phyloP scores from a whole-genome alignment of 495 filamentous ascomycete species.

The Neurospora hispaniola region DNA sequence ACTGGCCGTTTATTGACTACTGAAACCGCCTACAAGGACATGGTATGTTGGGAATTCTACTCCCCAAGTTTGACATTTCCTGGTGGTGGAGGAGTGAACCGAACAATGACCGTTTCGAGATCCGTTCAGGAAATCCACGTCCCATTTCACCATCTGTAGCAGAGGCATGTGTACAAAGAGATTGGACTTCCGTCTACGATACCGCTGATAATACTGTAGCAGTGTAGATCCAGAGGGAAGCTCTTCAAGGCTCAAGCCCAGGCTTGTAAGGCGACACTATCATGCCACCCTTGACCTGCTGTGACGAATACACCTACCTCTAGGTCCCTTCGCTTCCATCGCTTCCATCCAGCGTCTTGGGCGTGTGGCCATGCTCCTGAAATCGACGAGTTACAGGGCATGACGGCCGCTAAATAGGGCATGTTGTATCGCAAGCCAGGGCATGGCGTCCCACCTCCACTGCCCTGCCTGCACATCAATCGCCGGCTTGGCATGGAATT shows the following conservation, averaged over 20 bases:
- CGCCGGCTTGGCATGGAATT: neutral
- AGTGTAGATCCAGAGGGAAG: neutral
- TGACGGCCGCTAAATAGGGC: neutral
- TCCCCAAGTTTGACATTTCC: neutral
- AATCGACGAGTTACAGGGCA: neutral
- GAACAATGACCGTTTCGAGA: neutral
- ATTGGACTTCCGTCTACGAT: neutral
- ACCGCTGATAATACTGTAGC: neutral
- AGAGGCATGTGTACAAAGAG: neutral
- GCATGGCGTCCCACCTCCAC: neutral
- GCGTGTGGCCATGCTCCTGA: neutral
- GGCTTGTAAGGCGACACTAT: neutral
- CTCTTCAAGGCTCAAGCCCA: neutral
- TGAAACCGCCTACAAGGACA: neutral
- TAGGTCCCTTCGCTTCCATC: neutral
- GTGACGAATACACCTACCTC: neutral
- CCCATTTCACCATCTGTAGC: neutral
- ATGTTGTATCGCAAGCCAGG: neutral
- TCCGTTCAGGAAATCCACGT: neutral
- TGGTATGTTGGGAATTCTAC: neutral
- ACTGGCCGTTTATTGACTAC: neutral
- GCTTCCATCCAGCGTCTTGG: neutral
- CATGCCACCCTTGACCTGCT: neutral
- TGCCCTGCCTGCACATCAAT: neutral
- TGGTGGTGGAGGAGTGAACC: neutral